These are phyloP conservation scores for Blastomyces parvus DNA, from an alignment of 2,329 filamentous ascomycete species.

Conservation along the genomic window DNA sequence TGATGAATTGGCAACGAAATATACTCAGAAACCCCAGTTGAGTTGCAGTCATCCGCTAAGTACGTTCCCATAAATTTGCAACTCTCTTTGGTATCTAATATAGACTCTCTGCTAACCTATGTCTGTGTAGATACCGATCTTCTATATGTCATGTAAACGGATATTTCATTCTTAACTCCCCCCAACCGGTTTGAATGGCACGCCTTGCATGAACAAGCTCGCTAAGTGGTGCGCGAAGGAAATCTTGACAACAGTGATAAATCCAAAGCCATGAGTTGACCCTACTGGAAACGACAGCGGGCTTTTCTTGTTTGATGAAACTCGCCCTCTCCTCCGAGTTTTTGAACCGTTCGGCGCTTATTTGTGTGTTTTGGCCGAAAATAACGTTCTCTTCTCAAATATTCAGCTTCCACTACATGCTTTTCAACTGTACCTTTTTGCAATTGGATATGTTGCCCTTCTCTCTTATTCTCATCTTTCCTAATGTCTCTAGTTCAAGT, in stretches of 20 bases:
- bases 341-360: neutral
- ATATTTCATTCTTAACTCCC: neutral
- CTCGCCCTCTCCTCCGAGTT: neutral
- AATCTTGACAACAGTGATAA: neutral
- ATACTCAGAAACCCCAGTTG: constrained; percentile 89
- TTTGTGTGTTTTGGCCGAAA: neutral
- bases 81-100: constrained; percentile 19
- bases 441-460: neutral
- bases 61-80: constrained; percentile 41
- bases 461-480: neutral
- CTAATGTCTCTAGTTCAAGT: neutral
- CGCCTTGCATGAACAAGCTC: neutral
- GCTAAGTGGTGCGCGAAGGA: neutral
- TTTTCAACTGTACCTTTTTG: neutral
- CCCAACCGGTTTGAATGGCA: neutral
- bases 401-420: neutral
- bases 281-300: neutral
- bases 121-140: constrained; percentile 50
- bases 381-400: neutral
- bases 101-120: constrained; percentile 16
- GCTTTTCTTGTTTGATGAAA: neutral
- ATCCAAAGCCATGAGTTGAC: neutral
- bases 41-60: constrained; percentile 93
- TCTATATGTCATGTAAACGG: constrained; percentile 55
- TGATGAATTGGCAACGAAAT: constrained; percentile 76